Base-by-base conservation (phyloP, 2,329 filamentous ascomycete genomes). In the Boeremia lycopersici region DNA sequence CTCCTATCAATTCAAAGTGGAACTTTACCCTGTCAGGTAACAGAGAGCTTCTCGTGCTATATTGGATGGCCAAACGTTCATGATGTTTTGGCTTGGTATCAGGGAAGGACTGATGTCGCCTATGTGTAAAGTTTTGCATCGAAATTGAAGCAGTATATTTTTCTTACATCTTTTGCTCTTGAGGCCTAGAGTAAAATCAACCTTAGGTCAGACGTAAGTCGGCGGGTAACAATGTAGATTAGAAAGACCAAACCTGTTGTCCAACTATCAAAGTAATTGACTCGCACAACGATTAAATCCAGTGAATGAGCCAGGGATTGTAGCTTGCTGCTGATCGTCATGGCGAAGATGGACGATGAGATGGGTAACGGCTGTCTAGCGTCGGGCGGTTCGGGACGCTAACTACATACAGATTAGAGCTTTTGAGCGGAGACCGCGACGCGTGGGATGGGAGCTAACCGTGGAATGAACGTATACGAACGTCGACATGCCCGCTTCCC, bases 401-500 rank as follows among this genome's bases (percentile, higher is more conserved):
- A 36, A 28, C 38, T 17, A 12, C 3, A 13, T 43, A 17, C 7
- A 6, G 13, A 4, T 4, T 41, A 43, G 50, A 34, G 44, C 44
- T 53, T 38, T 48, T 17, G 43, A 34, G 41, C 44, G 31, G 44
- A 28, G 45, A 40, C 33, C 34, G 40, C 50, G 44, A 45, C 45
- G 39, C 45, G 40, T 54, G 50, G 42, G 48, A 35, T 54, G 50
- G 42, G 48, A 35, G 29, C 41, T 30, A 35, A 35, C 35, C 25
- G 12, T 34, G 35, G 40, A 44, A 49, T 40, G 34, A 35, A 25
- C n/a, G 33, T 45, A 45, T 17, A 13, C 9, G 29, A 15, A 28
- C 17, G 13, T 35, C 51, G 34, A 39, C 40, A 54, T 54, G 51
- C 15, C 39, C 35, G 34, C 35, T 30, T 40, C 17, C 40, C 33